Base-by-base conservation (phyloP, 139 green algal genomes). In the Volvox africanus region DNA sequence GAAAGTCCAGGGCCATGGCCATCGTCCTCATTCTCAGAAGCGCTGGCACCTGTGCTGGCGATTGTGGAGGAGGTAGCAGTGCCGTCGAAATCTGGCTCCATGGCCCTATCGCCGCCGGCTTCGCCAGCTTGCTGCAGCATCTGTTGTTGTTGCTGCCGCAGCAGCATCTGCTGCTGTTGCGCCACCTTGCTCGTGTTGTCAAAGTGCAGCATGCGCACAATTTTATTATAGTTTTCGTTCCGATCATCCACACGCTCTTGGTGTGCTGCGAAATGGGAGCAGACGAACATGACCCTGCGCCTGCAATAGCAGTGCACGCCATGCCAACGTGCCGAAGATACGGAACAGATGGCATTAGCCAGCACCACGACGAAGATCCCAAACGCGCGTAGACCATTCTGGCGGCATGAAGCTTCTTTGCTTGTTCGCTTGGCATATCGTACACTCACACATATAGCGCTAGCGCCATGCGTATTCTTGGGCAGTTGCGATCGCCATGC, bases 231-330 rank as follows among this genome's bases (percentile, higher is more conserved):
- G 89, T 99, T 96, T 18, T 93, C 94, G 91, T 99, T 99, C 33
- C 98, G 95, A 33, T 96, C 93, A 26, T 97, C 94, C 75, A 99
- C 95, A 17, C 87, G 87, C 76, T 91, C 87, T 95, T 98, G 96
- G 93, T 99, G 98, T 16, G 98, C 98, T 1, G 97, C 96, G 95
- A 99, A 98, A 94, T 99, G 98, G 19, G 96, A 97, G 71, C 91
- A 96, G 28, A 99, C 85, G 44, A 97, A 93, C 17, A 96, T 94
- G 1, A 99, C 12, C 1, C 89, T 93, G 20, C 91, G 88, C 85
- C 91, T 75, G 91, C 0, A 36, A 24, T 26, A 16, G 14, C 67
- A 75, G 11, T 14, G 67, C 17, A 55, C 44, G 44, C 44, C 44
- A 55, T 55, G 44, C 9, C 5, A 55, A 55, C 44, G 44, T 55